A percentile compares a stretch with the other conserved stretches of the same genome.
phyloP scores from a whole-genome alignment of 2,329 filamentous ascomycete genomes.

The Neonectria ditissima region DNA sequence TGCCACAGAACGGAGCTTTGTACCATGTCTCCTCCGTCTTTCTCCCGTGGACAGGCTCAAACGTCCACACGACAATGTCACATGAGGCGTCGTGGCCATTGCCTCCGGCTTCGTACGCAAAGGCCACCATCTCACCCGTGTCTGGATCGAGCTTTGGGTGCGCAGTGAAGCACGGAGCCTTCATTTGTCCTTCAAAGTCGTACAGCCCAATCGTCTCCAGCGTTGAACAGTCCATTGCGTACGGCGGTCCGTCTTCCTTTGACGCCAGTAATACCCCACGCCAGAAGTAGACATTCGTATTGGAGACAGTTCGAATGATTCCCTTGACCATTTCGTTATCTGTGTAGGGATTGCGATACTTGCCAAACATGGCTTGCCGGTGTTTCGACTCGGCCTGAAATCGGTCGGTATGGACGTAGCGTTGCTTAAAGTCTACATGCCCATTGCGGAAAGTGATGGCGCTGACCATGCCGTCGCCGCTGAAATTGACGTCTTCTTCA shows the following conservation, averaged over 20 bases:
- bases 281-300: slow-evolving; percentile 13
- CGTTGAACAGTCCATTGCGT: slow-evolving; percentile 5
- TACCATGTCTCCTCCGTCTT: slow-evolving; percentile 9
- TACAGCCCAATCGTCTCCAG: slow-evolving; percentile 12
- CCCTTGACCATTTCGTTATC: slow-evolving; percentile 17
- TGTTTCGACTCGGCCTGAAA: slow-evolving; percentile 1
- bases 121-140: slow-evolving; percentile 7
- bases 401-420: slow-evolving; percentile 10
- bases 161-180: slow-evolving; percentile 8
- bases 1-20: slow-evolving; percentile 1
- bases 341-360: slow-evolving; percentile 15
- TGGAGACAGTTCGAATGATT: slow-evolving; percentile 4
- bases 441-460: slow-evolving; percentile 13
- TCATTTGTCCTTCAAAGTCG: slow-evolving; percentile 15
- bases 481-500: slow-evolving; percentile 32
- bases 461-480: slow-evolving; percentile 29
- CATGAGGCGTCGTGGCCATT: slow-evolving; percentile 5
- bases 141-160: slow-evolving; percentile 15
- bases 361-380: slow-evolving; percentile 24
- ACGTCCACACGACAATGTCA: slow-evolving; percentile 5
- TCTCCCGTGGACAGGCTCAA: background rate
- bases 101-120: slow-evolving; percentile 11
- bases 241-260: slow-evolving; percentile 15
- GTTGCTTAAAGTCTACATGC: slow-evolving; percentile 17
- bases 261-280: slow-evolving; percentile 6